Base-by-base conservation (phyloP, 2,329 filamentous ascomycete species). In the Penicillium sp. region DNA sequence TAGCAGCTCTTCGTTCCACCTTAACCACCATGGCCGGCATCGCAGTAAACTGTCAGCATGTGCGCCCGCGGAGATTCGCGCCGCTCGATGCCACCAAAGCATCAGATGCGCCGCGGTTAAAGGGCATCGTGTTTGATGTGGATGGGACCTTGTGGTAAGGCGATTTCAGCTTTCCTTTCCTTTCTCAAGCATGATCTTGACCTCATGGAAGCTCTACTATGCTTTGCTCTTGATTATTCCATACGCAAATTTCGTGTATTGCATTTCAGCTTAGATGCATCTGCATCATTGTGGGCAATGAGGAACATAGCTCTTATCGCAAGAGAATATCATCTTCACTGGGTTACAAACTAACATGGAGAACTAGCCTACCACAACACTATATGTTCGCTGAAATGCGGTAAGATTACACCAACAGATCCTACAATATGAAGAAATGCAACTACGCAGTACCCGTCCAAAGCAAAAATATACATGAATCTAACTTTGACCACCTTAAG, bases 301-400 rank as follows among this genome's bases (percentile, higher is more conserved):
- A 14, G 31, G n/a, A 19, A n/a, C 16, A 19, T 9, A 10, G 39
- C 39, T 42, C 39, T 42, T 13, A 21, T 10, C 11, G 7, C 10
- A 47, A 29, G 45, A 47, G 22, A 6, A 13, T 29, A 26, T 29
- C 19, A 33, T 45, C 24, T 45, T n/a, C 1, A 9, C 10, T 14
- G 11, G 7, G 52, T 49, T 33, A 4, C 11, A 27, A 13, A 43
- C 64, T 67, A 48, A 68, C 56, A 14, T 48, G 31, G 31, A 13
- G 39, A 21, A 16, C 46, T 16, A 96, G 92, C 72, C 79, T 93
- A 56, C 93, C 93, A 0, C 93, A 98, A 76, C 95, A 90, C 66
- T 91, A 96, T 82, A 99, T 98, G 93, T 98, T 98, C 76, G 74
- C 77, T 21, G 84, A 96, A 70, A 98, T 99, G 93, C 88, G 85